Conservation (phyloP, 2,329 filamentous ascomycete species). For the Metarhizium humberi region DNA sequence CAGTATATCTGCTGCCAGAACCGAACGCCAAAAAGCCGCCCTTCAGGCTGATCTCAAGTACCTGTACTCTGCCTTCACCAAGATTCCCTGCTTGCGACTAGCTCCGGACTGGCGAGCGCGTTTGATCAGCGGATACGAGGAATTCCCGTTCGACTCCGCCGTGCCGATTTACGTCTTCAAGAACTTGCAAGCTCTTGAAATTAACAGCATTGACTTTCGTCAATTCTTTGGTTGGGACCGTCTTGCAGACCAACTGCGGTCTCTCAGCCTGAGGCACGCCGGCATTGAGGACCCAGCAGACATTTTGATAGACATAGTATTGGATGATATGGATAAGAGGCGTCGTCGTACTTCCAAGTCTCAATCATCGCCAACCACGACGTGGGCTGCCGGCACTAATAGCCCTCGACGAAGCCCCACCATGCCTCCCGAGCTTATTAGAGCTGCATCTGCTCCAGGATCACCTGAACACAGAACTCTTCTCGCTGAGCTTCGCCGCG, state of each 20-base stretch:
- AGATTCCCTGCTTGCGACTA: conserved; percentile 84
- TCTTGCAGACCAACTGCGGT: conserved; percentile 82
- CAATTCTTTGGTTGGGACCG: conserved; percentile 98
- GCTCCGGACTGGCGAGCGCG: conserved; percentile 89
- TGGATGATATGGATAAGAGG: conserved; percentile 93
- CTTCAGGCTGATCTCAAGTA: conserved; percentile 86
- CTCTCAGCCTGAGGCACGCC: conserved; percentile 79
- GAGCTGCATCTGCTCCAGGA: conserved; percentile 59
- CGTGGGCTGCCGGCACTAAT: conserved; percentile 49
- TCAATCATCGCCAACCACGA: conserved; percentile 67
- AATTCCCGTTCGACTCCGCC: conserved; percentile 95
- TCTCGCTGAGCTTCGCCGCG: conserved; percentile 42
- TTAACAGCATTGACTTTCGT: conserved; percentile 90
- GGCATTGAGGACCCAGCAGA: conserved; percentile 84
- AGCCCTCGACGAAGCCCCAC: conserved; percentile 55
- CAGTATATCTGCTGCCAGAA: conserved; percentile 70
- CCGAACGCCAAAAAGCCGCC: conserved; percentile 81
- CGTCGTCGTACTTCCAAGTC: conserved; percentile 80
- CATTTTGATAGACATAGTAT: conserved; percentile 81
- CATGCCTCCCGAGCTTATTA: conserved; percentile 55
- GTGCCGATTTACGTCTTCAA: conserved; percentile 97
- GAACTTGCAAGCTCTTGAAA: conserved; percentile 86
- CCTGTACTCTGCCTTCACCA: conserved; percentile 95
- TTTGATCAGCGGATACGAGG: conserved; percentile 86
- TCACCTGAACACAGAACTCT: conserved; percentile 44